Evolutionary conservation across 1,284 basidiomycete species (phyloP), one percentile per base, ranked within the genome.

Genomic region (Caloboletus inedulis): DNA sequence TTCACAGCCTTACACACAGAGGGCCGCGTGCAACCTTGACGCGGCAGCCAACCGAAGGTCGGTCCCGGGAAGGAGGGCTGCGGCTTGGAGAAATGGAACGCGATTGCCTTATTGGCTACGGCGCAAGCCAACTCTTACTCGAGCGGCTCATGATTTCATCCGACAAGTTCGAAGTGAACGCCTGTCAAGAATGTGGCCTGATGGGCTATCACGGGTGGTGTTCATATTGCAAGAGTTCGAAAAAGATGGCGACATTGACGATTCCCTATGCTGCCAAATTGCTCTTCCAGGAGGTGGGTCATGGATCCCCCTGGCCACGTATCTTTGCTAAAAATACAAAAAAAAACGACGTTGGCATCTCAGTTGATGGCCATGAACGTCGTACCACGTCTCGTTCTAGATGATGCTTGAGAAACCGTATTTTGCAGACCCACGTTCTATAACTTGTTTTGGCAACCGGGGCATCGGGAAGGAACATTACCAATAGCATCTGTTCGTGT

Each of bases 1-100:
- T 53, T 57, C 44, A 58, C 42, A 43, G 30, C 42, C 51, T 51
- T 33, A 16, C 47, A 10, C 46, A 54, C 69, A 91, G 92, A 61
- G 97, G 97, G 21, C 97, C 97, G 36, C 87, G 95, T 62, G 97
- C 97, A 6, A 96, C 95, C 14, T 76, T 99, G 45, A 99, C 97
- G 2, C 87, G 97, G 30, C 97, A 99, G 72, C 97, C 97, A 1
- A 99, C 97, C 1, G 97, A 99, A 74, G 97, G 97, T 73, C 86
- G 97, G 52, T 97, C 94, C 43, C 85, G 97, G 55, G 97, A 99
- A 72, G 97, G 97, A 65, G 97, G 97, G 58, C 76, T 99, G 58
- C 91, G 97, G 53, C 78, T 99, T 16, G 97, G 97, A 53, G 97
- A 99, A 75, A 99, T 99, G 97, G 97, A 99, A 69, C 87, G 97